These are phyloP conservation scores for Nidularia pulvinata DNA, from an alignment of 768 basidiomycete genomes.

Conservation along the genomic window DNA sequence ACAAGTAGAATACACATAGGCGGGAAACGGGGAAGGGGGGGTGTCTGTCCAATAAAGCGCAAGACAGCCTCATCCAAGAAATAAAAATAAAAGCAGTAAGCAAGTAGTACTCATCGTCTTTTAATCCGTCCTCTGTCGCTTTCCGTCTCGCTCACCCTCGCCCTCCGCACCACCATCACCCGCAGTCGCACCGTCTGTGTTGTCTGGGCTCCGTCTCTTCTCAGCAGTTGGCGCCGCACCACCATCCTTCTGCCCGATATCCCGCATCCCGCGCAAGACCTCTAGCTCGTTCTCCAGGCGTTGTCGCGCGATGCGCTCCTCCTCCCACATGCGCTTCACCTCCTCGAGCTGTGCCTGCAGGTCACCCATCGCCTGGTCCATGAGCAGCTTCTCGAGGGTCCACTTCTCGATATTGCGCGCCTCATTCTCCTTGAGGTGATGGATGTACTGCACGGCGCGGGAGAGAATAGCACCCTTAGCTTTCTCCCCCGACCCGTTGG, in stretches of 20 bases:
- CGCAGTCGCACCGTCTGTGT: slow-evolving; percentile 27
- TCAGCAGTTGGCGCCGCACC: slow-evolving; percentile 5
- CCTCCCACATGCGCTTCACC: slow-evolving; percentile 79
- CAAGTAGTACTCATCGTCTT: not conserved
- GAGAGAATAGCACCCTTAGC: slow-evolving; percentile 89
- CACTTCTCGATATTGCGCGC: slow-evolving; percentile 91
- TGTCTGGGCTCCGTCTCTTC: slow-evolving; percentile 37
- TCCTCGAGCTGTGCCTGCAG: slow-evolving; percentile 84
- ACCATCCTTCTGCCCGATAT: slow-evolving; percentile 3
- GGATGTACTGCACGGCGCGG: slow-evolving; percentile 90
- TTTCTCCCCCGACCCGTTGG: slow-evolving; percentile 84
- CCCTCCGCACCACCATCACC: slow-evolving; percentile 15
- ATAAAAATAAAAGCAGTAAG: not conserved
- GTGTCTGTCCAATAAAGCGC: no score
- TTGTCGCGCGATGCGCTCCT: slow-evolving; percentile 62
- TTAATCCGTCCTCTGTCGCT: slow-evolving; percentile 41
- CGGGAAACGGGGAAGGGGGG: no score
- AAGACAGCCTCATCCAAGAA: not conserved
- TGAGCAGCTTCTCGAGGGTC: slow-evolving; percentile 90
- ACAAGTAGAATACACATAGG: no score
- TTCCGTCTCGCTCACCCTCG: slow-evolving; percentile 29
- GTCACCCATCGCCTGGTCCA: slow-evolving; percentile 93
- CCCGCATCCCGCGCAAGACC: slow-evolving; percentile 38
- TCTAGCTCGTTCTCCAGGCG: slow-evolving; percentile 68
- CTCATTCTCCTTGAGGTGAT: slow-evolving; percentile 89